phyloP scores from a whole-genome alignment of 2,329 filamentous ascomycete species.

The Stemphylium beticola region DNA sequence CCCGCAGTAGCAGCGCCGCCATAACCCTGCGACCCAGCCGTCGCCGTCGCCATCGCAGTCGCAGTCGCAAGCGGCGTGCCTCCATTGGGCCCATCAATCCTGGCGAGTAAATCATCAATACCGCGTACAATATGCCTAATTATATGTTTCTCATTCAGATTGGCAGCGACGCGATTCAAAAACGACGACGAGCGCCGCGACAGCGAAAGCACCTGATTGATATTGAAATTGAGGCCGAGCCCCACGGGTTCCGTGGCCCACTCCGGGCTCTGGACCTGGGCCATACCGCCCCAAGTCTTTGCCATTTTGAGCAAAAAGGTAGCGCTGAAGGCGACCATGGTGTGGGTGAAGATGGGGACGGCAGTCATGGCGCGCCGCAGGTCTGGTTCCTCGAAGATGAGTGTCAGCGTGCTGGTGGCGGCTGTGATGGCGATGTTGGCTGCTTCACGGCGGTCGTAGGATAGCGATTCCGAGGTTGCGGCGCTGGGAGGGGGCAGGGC shows the following conservation, averaged over 20 bases:
- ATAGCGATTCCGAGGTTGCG: conserved; percentile 53
- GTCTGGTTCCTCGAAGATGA: conserved; percentile 55
- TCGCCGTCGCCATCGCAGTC: not conserved
- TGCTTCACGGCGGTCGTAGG: conserved; percentile 51
- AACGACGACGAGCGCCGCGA: conserved; percentile 35
- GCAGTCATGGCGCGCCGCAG: conserved; percentile 52
- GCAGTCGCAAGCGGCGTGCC: conserved; percentile 20
- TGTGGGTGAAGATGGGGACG: conserved; percentile 59
- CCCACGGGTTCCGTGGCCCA: conserved; percentile 34
- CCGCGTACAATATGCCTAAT: conserved; percentile 39
- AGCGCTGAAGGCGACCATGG: conserved; percentile 61
- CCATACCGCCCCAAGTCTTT: conserved; percentile 51
- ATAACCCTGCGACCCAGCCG: no score
- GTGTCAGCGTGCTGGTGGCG: conserved; percentile 54
- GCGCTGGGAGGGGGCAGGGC: conserved; percentile 50
- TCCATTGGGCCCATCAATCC: conserved; percentile 26
- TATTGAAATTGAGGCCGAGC: conserved; percentile 41
- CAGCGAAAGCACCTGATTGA: conserved; percentile 36
- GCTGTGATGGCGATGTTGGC: conserved; percentile 54
- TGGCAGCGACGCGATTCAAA: conserved; percentile 33
- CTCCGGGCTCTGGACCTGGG: conserved; percentile 35
- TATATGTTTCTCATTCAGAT: conserved; percentile 40
- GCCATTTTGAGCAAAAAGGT: conserved; percentile 60
- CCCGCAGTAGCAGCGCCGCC: no score
- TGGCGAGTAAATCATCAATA: conserved; percentile 34